Percentiles rank a stretch among this genome's conserved stretches.
These are phyloP conservation scores for Schizophyllum commune DNA, from an alignment of 1,284 basidiomycete genomes.

Conservation along the genomic window DNA sequence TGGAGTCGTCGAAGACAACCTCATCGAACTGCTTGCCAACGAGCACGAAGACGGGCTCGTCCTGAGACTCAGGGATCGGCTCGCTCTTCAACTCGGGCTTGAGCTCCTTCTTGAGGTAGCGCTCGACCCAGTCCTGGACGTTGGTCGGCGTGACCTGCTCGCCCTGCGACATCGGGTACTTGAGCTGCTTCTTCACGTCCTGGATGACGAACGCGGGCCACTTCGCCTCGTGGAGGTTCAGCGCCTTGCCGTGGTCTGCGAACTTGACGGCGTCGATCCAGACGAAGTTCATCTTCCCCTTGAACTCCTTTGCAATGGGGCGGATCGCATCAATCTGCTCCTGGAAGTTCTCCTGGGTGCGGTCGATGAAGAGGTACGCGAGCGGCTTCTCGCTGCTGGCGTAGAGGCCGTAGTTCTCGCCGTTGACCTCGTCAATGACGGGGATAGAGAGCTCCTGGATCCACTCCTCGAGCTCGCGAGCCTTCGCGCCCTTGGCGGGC, in stretches of 20 bases:
- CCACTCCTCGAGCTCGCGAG: conserved; percentile 68
- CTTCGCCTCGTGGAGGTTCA: conserved; percentile 78
- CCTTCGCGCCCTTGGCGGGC: conserved; percentile 49
- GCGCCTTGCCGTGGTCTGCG: conserved; percentile 89
- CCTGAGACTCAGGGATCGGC: conserved; percentile 78
- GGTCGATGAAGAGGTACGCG: conserved; percentile 93
- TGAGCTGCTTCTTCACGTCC: conserved; percentile 76
- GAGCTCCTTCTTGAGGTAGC: conserved; percentile 70
- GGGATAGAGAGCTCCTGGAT: conserved; percentile 83
- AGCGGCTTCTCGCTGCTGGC: conserved; percentile 80
- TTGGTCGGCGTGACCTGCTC: conserved; percentile 51
- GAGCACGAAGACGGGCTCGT: conserved; percentile 77
- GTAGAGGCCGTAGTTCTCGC: conserved; percentile 91
- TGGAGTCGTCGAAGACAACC: conserved; percentile 78
- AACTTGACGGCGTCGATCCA: conserved; percentile 98
- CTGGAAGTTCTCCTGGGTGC: conserved; percentile 61
- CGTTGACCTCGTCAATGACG: conserved; percentile 86
- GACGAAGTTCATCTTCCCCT: conserved; percentile 93
- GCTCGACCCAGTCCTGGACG: conserved; percentile 53
- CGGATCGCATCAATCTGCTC: conserved; percentile 63
- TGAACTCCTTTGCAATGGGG: conserved; percentile 75
- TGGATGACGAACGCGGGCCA: conserved; percentile 97
- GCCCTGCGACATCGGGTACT: conserved; percentile 81
- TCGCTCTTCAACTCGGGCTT: conserved; percentile 87
- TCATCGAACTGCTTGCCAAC: conserved; percentile 90